Evolutionary conservation across 73 alveolate species (phyloP).

Genomic region (Effrenium voratum): DNA sequence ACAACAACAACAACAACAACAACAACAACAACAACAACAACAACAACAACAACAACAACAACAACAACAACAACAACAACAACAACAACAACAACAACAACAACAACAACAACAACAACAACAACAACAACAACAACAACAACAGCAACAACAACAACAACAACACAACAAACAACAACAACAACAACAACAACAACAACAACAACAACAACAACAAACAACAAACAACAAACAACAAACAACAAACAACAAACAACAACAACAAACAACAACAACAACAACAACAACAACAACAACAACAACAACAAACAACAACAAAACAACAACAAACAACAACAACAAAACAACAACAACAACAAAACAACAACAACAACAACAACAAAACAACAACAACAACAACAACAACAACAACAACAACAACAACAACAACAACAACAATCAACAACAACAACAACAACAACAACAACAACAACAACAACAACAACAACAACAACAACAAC

Average conservation of each 20-base stretch:
- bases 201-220: neutral
- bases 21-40: neutral
- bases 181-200: neutral
- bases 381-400: neutral
- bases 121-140: neutral
- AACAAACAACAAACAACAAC: too few species aligned
- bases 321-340: neutral
- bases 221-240: neutral
- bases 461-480: neutral
- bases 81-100: neutral
- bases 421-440: neutral
- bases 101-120: neutral
- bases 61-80: neutral
- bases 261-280: neutral
- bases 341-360: too few species aligned
- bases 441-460: neutral
- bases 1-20: neutral
- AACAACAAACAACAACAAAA: neutral
- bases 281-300: neutral
- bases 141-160: neutral
- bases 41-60: neutral
- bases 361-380: too few species aligned
- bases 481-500: too few species aligned
- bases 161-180: neutral
- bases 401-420: neutral